Base-by-base conservation (phyloP, 148 eudicot species). In the Cornus suecica region DNA sequence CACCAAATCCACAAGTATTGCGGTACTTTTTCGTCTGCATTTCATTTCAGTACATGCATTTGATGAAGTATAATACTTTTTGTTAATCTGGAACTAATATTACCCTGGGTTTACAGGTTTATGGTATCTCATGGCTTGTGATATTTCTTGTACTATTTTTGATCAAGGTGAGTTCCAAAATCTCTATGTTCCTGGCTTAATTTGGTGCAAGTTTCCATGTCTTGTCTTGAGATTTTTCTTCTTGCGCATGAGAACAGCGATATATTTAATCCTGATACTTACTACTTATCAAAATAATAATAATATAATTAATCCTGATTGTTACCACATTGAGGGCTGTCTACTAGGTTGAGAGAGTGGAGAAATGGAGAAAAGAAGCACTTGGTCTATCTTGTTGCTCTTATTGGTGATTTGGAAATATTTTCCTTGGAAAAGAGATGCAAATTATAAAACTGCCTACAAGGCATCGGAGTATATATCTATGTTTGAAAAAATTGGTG, bases 121-220 rank as follows among this genome's bases (percentile, higher is more conserved):
- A 90, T 82, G 91, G 92, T 62, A 8, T 82, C 15, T 90, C 94
- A 24, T 90, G 94, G 94, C 81, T 90, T 27, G 87, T 85, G 74
- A 86, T 90, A 41, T 54, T 88, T 69, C 22, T 74, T 29, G 29
- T 87, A 78, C 68, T 90, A 48, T 61, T 82, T 65, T 56, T 90
- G 69, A 79, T 88, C 88, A 88, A 90, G 94, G 94, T 90, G 65
- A 77, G 84, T 48, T 68, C 32, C 54, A 29, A 61, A 69, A 8
- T 67, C 15, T 70, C 72, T 65, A 31, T 14, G 65, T 8, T 51
- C 63, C 45, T 22, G 66, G 66, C 65, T 20, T 32, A 4, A 22
- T 56, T 56, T 45, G 2, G 42, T 6, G 42, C 9, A 0, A 37
- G 42, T 37, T 37, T 37, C 42, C 64, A 18, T 25, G 31, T 37